Base-by-base conservation (phyloP, 2,329 filamentous ascomycete genomes). In the Sporothrix brasiliensis region DNA sequence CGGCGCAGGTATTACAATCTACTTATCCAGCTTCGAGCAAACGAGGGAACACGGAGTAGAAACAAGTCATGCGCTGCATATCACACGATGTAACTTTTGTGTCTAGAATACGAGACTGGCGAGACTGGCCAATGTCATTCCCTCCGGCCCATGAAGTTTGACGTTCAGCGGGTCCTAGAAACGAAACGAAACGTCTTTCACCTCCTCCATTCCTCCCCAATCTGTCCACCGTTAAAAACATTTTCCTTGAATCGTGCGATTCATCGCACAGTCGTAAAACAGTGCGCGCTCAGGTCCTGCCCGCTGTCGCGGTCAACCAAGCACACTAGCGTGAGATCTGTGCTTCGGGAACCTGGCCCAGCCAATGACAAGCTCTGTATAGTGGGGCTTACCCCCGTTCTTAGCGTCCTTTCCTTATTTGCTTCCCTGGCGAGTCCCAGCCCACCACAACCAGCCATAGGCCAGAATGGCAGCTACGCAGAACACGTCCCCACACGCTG, bases 271-370 rank as follows among this genome's bases (percentile, higher is more conserved):
- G 56, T 63, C 14, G 24, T n/a, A n/a, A 13, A 56, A 69, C 68
- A 24, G 68, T 69, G 41, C 56, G 4, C 61, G 30, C 56, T 56
- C 27, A 39, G 67, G n/a, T 24, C 58, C 58, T 47, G 58, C 58
- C 58, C 58, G 58, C 58, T 63, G 39, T 63, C 21, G 58, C 21
- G 39, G 24, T 67, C 52, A 60, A 63, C 65, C 34, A 34, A 68
- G 30, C 7, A 30, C 66, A 27, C 58, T 71, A 71, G 70, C 34
- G 61, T 69, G 61, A 60, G 67, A 71, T 71, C 70, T 71, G 67
- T 71, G 70, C 70, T 71, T 67, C 70, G 66, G 69, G 41, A 71
- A 30, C 56, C 67, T 49, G 16, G 39, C 21, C 67, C 60, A 67
- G 58, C 70, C 70, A 71, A 71, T 71, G n/a, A 54, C 58, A 71